Percentiles rank a stretch among this genome's conserved stretches.
phyloP scores from a whole-genome alignment of 1,284 basidiomycete species.

The Boletellus sp. region DNA sequence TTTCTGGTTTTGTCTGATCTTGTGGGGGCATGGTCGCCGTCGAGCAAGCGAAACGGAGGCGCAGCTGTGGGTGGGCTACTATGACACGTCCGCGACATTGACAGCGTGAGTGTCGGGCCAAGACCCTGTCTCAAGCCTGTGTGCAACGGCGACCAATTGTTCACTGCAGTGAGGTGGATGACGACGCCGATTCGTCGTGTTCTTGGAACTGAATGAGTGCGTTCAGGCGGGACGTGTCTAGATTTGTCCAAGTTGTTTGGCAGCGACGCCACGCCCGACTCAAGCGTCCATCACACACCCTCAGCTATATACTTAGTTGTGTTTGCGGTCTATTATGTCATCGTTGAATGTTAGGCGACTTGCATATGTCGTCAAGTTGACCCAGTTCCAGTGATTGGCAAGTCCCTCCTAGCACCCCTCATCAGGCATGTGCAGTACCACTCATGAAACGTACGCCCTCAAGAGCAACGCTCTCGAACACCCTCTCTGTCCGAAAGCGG shows the following conservation, averaged over 20 bases:
- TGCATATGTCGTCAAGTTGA: conserved; percentile 17
- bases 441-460: conserved; percentile 33
- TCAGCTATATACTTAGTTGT: background rate
- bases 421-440: conserved; percentile 27
- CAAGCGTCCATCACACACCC: background rate
- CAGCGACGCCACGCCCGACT: conserved; percentile 2
- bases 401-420: conserved; percentile 27
- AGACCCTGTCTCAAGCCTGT: background rate
- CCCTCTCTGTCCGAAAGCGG: conserved; percentile 30
- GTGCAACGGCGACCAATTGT: background rate
- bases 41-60: background rate
- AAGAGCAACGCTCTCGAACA: conserved; percentile 27
- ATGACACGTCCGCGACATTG: background rate
- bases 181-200: background rate
- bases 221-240: background rate
- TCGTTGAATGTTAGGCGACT: conserved; percentile 28
- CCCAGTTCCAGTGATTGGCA: conserved; percentile 23
- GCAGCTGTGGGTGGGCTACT: background rate
- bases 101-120: background rate
- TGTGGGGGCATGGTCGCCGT: background rate
- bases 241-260: conserved; percentile 26
- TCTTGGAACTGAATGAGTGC: background rate
- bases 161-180: background rate
- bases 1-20: background rate
- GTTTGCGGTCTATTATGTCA: conserved; percentile 17